Base-by-base conservation (phyloP, 345 rosid species). In the Syzygium aromaticum region DNA sequence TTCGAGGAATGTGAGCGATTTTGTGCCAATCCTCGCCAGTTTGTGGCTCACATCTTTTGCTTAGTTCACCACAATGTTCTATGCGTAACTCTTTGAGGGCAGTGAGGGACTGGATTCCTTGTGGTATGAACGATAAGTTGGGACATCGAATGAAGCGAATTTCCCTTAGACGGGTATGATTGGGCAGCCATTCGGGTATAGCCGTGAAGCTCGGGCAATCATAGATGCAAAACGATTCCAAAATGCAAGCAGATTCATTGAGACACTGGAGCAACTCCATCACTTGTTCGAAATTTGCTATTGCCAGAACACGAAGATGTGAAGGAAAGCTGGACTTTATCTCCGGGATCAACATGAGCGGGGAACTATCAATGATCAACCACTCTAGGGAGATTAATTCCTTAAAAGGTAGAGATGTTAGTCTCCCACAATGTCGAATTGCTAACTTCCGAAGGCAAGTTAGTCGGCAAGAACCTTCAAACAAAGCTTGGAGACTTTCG, bases 261-360 rank as follows among this genome's bases (percentile, higher is more conserved):
- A 59, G 67, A 59, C 17, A 12, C 3, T 5, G 16, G 27, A 27
- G 67, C 30, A 59, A 8, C 16, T 59, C 30, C 67, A 27, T 5
- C 3, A 27, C 67, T 59, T 12, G 67, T 13, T 27, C 16, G 67
- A 12, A 59, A 59, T 59, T 23, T 59, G 8, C 0, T 12, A 59
- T 59, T 59, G 16, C 2, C 15, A 59, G 1, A 5, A 0, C 0
- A 59, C 67, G 67, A 59, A 59, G 67, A 59, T 3, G 0, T 7
- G 67, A 27, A 12, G 67, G 30, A 59, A 59, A 59, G 67, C 17
- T 59, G 53, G 16, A 12, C 5, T 3, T 52, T 13, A 3, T 13
- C 53, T 13, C 46, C 46, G 46, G 16, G 53, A 13, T 13, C 53
- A 14, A 52, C 16, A 12, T 52, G 16, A 13, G 17, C 53, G 5